Evolutionary conservation across 768 basidiomycete species (phyloP).

Genomic region (Lactifluus volemus): DNA sequence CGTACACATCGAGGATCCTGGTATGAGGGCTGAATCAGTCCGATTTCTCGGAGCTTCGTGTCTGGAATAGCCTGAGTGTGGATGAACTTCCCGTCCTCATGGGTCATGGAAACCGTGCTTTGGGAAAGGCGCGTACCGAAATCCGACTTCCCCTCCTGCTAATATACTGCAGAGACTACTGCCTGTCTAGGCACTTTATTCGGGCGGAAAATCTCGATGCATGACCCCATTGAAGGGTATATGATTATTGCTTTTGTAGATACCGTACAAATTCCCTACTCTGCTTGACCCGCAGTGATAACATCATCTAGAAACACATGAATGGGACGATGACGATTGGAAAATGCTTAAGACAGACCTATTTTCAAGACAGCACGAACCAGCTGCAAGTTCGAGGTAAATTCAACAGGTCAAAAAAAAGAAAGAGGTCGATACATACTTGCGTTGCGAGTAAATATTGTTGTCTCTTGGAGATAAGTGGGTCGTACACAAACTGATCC

Average conservation of each 20-base stretch:
- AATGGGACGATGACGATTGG: background rate
- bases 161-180: background rate
- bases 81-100: background rate
- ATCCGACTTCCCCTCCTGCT: too few relatives aligned
- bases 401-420: background rate
- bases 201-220: background rate
- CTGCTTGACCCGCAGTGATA: constrained; percentile 61
- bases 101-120: background rate
- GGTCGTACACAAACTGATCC: constrained; percentile 94
- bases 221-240: constrained; percentile 2
- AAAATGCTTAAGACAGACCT: constrained; percentile 37
- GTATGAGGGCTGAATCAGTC: too few relatives aligned
- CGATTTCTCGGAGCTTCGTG: too few relatives aligned
- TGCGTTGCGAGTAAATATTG: constrained; percentile 97
- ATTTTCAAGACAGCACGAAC: constrained; percentile 86
- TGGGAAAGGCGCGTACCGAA: background rate
- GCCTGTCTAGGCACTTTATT: background rate
- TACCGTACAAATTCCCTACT: constrained; percentile 32
- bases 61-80: background rate
- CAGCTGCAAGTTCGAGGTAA: constrained; percentile 35
- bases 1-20: too few relatives aligned
- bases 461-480: constrained; percentile 93
- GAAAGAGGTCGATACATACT: constrained; percentile 34
- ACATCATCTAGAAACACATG: constrained; percentile 53
- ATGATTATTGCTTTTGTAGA: constrained; percentile 3